These are phyloP conservation scores for Phascolomyces articulosus DNA, from an alignment of 371 early-diverging fungal species.

Conservation along the genomic window DNA sequence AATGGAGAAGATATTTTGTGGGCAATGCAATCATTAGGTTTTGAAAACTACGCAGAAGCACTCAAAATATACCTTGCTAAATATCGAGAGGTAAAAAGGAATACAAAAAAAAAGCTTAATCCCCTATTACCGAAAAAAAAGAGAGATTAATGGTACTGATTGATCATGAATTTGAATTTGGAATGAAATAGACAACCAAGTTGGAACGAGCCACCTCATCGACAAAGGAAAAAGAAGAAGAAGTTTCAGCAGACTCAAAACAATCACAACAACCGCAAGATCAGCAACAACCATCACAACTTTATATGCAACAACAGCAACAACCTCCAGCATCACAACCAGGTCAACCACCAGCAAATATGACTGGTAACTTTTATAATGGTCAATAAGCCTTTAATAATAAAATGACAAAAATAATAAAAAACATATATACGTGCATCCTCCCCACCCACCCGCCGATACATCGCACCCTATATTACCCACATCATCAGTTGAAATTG, in stretches of 20 bases:
- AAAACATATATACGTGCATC: no score
- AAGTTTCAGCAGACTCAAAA: slow-evolving; percentile 7
- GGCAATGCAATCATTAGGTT: slow-evolving; percentile 99
- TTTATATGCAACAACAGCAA: slow-evolving; percentile 22
- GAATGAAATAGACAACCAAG: slow-evolving; percentile 56
- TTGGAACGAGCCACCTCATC: slow-evolving; percentile 55
- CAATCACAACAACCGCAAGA: slow-evolving; percentile 30
- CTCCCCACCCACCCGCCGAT: no score
- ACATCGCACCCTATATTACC: no score
- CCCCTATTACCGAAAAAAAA: no score
- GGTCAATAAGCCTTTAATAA: slow-evolving; percentile 8
- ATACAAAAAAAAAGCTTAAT: no score
- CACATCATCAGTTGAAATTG: no score
- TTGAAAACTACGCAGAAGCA: slow-evolving; percentile 97
- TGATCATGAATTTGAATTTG: neutral
- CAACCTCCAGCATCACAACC: neutral
- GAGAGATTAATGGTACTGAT: no score
- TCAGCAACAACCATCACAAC: slow-evolving; percentile 17
- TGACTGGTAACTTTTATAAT: slow-evolving; percentile 20
- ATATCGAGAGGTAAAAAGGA: slow-evolving; percentile 85
- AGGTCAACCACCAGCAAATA: slow-evolving; percentile 6
- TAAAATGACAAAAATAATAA: neutral
- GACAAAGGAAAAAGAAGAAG: slow-evolving; percentile 57
- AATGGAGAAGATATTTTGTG: slow-evolving; percentile 99
- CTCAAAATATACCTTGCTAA: slow-evolving; percentile 91